Evolutionary conservation across 208 protist genomes (phyloP).

Genomic region (Acanthamoeba triangularis): DNA sequence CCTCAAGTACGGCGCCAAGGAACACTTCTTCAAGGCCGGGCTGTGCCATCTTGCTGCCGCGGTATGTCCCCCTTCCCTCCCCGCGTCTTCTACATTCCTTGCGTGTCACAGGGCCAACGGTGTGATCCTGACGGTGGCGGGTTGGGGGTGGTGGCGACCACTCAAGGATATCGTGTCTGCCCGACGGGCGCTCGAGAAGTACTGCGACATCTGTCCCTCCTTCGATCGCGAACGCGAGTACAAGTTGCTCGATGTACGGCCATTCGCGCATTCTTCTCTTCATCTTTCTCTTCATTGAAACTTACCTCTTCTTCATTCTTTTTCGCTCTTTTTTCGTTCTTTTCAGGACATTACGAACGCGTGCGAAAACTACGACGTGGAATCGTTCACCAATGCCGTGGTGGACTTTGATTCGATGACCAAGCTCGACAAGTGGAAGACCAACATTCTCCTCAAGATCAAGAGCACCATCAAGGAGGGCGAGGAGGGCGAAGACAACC

Average conservation of each 20-base stretch:
- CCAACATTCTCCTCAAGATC: slow-evolving; percentile 84
- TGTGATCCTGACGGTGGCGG: too few species aligned
- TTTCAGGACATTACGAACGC: slow-evolving; percentile 82
- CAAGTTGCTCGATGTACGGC: slow-evolving; percentile 86
- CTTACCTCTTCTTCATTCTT: neutral
- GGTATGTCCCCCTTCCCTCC: slow-evolving; percentile 35
- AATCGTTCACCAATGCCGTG: slow-evolving; percentile 87
- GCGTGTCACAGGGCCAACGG: too few species aligned
- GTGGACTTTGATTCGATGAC: slow-evolving; percentile 87
- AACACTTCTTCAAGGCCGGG: slow-evolving; percentile 86
- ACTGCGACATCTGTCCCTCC: slow-evolving; percentile 84
- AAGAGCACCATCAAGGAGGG: slow-evolving; percentile 84
- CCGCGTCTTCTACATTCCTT: neutral
- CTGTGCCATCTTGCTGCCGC: slow-evolving; percentile 82
- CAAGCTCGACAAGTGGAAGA: slow-evolving; percentile 89
- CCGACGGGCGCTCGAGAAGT: slow-evolving; percentile 81
- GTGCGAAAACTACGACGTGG: slow-evolving; percentile 85
- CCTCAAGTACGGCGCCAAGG: slow-evolving; percentile 87
- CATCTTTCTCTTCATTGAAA: neutral
- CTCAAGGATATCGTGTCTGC: slow-evolving; percentile 82
- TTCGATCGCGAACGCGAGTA: slow-evolving; percentile 84
- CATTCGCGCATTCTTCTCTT: neutral
- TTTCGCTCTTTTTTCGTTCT: neutral
- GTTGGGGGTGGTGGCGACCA: neutral
- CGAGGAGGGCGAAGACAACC: slow-evolving; percentile 72